Evolutionary conservation across 805 yeast genomes (phyloP), one percentile per base, ranked within the genome.

Genomic region (Barnettozyma wickerhamii): DNA sequence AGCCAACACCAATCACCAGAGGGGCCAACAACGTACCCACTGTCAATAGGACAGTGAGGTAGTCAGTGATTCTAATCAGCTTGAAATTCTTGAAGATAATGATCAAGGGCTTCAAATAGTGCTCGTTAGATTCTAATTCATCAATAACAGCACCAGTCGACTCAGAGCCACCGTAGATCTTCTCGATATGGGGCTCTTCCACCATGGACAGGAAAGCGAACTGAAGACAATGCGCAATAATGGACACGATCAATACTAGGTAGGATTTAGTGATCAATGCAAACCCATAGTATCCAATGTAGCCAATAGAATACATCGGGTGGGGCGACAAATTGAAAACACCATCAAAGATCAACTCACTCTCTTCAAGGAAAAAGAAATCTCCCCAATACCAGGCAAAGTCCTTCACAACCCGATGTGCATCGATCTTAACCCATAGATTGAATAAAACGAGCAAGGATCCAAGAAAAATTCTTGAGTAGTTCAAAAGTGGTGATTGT

Each of bases 301-400:
- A 86, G 7, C 95, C 95, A 42, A 87, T 82, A 1, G 95, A 84
- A 60, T 86, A 86, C 95, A 86, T 86, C 39, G 95, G 95, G 57
- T 86, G 95, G 15, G 95, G 95, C 13, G 89, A 86, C 72, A 86
- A 74, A 60, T 86, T 91, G 60, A 85, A 86, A 9, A 86, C 93
- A 31, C 95, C 95, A 59, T 87, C 95, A 62, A 86, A 86, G 23
- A 85, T 81, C 52, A 86, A 71, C 42, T 77, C 79, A 57, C 71
- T 76, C 47, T 75, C 77, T 57, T 84, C 84, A 40, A 88, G 67
- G 64, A 86, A 86, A 72, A 86, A 86, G 64, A 86, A 86, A 62
- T 87, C 95, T 20, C 95, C 95, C 95, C 95, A 86, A 62, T 86
- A 86, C 95, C 95, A 86, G 10, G 95, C 95, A 58, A 80, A 86